These are phyloP conservation scores for Lachancea dasiensis DNA, from an alignment of 805 yeast genomes.

Conservation along the genomic window DNA sequence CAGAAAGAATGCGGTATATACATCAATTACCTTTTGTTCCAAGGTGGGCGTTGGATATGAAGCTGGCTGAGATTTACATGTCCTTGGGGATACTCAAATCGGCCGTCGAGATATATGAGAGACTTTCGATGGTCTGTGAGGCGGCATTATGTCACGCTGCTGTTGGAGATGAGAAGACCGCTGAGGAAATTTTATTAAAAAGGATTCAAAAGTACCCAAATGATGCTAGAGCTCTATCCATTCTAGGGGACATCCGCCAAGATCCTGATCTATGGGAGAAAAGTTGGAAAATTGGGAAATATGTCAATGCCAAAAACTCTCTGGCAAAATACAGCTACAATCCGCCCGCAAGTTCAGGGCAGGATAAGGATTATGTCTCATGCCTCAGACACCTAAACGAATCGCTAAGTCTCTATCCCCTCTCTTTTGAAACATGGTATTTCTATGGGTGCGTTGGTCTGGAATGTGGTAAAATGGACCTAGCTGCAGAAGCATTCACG, in stretches of 20 bases:
- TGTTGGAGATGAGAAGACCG: conserved; percentile 64
- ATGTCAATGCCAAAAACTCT: conserved; percentile 80
- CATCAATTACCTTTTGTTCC: conserved; percentile 75
- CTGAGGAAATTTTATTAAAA: conserved; percentile 49
- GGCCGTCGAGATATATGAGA: conserved; percentile 82
- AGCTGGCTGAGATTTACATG: conserved; percentile 80
- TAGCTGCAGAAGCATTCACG: conserved; percentile 88
- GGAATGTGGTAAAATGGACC: conserved; percentile 59
- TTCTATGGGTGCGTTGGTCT: conserved; percentile 88
- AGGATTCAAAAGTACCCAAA: conserved; percentile 53
- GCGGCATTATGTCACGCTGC: conserved; percentile 89
- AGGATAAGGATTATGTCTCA: conserved; percentile 42
- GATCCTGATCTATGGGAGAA: conserved; percentile 74
- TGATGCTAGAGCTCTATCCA: conserved; percentile 78
- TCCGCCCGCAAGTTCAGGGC: conserved; percentile 54
- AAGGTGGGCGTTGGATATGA: conserved; percentile 76
- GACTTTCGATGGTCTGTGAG: conserved; percentile 70
- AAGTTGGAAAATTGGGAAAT: conserved; percentile 82
- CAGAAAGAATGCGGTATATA: conserved; percentile 59
- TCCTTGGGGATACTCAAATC: conserved; percentile 78
- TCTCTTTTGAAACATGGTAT: conserved; percentile 79
- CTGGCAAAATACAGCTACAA: conserved; percentile 65
- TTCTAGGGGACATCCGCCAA: conserved; percentile 77
- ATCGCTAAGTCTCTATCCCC: conserved; percentile 65
- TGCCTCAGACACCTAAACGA: conserved; percentile 70